Evolutionary conservation across 2,329 filamentous ascomycete species (phyloP), one percentile per base, ranked within the genome.

Genomic region (Fusarium chlamydosporum): DNA sequence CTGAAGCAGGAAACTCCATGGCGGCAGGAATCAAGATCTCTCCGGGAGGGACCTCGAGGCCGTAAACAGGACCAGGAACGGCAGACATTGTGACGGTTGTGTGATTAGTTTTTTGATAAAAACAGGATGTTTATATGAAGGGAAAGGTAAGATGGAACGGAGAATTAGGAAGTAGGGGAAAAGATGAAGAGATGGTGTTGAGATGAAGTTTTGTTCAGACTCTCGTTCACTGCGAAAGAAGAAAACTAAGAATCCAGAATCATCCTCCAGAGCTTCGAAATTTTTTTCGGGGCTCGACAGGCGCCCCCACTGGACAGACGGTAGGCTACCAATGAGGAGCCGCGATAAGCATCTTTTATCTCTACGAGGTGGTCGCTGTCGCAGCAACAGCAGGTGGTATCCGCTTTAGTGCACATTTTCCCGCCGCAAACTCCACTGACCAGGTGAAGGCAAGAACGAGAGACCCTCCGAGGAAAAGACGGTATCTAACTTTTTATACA

Each of bases 31-130:
- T 89, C 79, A 96, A 84, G 79, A 93, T 84, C 81, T 93, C 92
- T 77, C 92, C 93, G 74, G 92, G 87, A 74, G 94, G 94, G 81
- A 98, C 92, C 85, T 93, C 90, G 74, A 97, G 91, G 82, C 94
- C 94, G 80, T 96, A 99, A 79, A 98, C 86, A 79, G 92, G 92
- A 81, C 96, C 92, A 70, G 88, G 86, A 76, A 86, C 77, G 70
- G 84, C 79, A 80, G 86, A 82, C 87, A 89, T 89, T 72, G 74
- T 83, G 73, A 61, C 53, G 47, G 50, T n/a, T 46, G 27, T 43
- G 43, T 50, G 37, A 50, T 58, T 40, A 47, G 23, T 23, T 16
- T 48, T 50, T 29, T 50, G 16, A 15, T 64, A 26, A 23, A 47
- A 31, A 51, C 37, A 40, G 46, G 29, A 61, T 56, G 43, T 15